phyloP scores from a whole-genome alignment of 2,329 filamentous ascomycete genomes.

The Ophiostoma sp. region DNA sequence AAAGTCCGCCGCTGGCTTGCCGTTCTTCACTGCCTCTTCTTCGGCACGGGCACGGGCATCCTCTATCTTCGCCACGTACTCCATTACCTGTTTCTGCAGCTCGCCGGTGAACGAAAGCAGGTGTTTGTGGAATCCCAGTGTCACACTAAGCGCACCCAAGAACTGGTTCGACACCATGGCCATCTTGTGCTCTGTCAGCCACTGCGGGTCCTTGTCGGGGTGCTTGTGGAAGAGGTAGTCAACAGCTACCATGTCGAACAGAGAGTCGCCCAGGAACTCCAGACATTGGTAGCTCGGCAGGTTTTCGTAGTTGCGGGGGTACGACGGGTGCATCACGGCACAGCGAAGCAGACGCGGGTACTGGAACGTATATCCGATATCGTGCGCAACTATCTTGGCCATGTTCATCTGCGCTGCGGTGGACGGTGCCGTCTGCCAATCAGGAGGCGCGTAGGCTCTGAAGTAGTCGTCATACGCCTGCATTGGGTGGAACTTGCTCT shows the following conservation, averaged over 20 bases:
- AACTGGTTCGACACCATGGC: slow-evolving; percentile 99
- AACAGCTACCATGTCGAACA: slow-evolving; percentile 81
- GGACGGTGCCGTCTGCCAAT: slow-evolving; percentile 59
- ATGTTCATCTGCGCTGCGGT: slow-evolving; percentile 66
- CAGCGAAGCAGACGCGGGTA: slow-evolving; percentile 72
- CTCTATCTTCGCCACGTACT: slow-evolving; percentile 55
- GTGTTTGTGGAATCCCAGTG: slow-evolving; percentile 70
- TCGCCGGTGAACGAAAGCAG: slow-evolving; percentile 51
- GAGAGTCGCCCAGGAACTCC: slow-evolving; percentile 84
- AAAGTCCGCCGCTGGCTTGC: slow-evolving; percentile 37
- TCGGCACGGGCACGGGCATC: slow-evolving; percentile 36
- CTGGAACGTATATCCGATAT: slow-evolving; percentile 59
- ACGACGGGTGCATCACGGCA: slow-evolving; percentile 84
- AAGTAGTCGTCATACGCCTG: slow-evolving; percentile 68
- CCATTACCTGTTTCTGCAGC: slow-evolving; percentile 43
- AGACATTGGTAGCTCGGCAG: slow-evolving; percentile 85
- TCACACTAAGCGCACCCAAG: slow-evolving; percentile 72
- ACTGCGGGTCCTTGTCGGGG: slow-evolving; percentile 80
- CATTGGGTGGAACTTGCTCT: slow-evolving; percentile 64
- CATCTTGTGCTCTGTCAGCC: slow-evolving; percentile 98
- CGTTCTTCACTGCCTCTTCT: slow-evolving; percentile 33
- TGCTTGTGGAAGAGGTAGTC: slow-evolving; percentile 73
- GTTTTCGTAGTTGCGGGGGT: slow-evolving; percentile 66
- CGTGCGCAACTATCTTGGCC: slow-evolving; percentile 55
- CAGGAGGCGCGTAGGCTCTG: slow-evolving; percentile 59